Conservation (phyloP, 2,329 filamentous ascomycete genomes). For the Ophiostoma triangulosporum region DNA sequence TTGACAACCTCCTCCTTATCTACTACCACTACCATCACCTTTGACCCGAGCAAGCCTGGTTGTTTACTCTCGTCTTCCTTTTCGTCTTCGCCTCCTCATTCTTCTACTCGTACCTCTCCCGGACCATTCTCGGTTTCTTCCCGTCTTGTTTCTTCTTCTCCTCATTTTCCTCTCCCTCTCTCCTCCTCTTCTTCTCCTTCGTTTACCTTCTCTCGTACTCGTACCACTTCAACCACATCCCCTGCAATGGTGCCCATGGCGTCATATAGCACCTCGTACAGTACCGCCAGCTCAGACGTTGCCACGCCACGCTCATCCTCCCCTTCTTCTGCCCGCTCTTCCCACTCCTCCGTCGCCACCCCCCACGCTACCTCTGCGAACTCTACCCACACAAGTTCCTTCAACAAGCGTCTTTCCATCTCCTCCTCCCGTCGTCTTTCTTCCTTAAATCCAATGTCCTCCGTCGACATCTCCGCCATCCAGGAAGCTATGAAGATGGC, state of each 20-base stretch:
- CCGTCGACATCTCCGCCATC: constrained; percentile 42
- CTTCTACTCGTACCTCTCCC: background rate
- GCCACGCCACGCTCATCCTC: constrained; percentile 42
- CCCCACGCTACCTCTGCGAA: background rate
- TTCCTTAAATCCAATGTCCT: constrained; percentile 40
- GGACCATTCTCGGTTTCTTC: background rate
- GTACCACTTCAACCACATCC: constrained; percentile 13
- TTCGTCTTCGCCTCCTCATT: background rate
- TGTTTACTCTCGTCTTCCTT: background rate
- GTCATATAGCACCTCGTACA: constrained; percentile 25
- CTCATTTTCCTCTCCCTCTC: background rate
- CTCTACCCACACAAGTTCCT: constrained; percentile 25
- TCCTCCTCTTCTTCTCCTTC: background rate
- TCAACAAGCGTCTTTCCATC: constrained; percentile 36
- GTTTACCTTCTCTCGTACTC: background rate
- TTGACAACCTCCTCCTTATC: background rate
- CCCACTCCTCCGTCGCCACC: constrained; percentile 24
- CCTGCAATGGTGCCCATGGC: constrained; percentile 25
- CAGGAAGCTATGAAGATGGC: constrained; percentile 48
- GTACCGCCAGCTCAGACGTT: constrained; percentile 33
- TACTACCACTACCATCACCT: background rate
- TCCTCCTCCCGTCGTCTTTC: constrained; percentile 36
- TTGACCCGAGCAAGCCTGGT: background rate
- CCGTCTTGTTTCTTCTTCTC: background rate
- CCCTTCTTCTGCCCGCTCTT: constrained; percentile 35